phyloP scores from a whole-genome alignment of 1,284 basidiomycete species.

The Pseudozyma hubeiensis region DNA sequence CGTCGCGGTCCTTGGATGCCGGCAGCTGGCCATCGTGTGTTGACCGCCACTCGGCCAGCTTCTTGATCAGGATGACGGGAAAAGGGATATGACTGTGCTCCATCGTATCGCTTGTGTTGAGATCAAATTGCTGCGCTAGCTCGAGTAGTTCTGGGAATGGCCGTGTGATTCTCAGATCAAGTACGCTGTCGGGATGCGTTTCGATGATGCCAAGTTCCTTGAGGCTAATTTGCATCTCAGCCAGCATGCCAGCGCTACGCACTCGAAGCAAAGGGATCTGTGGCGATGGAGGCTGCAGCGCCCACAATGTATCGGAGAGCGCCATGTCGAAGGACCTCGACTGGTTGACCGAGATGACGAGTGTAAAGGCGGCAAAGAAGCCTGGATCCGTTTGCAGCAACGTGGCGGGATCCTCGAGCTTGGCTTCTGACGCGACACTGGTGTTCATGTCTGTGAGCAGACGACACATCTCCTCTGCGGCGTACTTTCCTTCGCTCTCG shows the following conservation, averaged over 20 bases:
- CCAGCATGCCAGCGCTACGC: conserved; percentile 59
- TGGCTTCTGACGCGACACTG: conserved; percentile 79
- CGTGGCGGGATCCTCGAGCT: conserved; percentile 70
- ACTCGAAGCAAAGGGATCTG: conserved; percentile 59
- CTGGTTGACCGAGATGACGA: conserved; percentile 80
- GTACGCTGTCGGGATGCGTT: conserved; percentile 82
- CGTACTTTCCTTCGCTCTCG: conserved; percentile 80
- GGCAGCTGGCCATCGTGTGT: conserved; percentile 71
- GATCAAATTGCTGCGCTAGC: conserved; percentile 46
- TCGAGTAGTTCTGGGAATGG: conserved; percentile 78
- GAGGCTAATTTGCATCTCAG: conserved; percentile 55
- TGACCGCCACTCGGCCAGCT: conserved; percentile 81
- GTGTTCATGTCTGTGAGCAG: conserved; percentile 89
- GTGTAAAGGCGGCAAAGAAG: conserved; percentile 75
- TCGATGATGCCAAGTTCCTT: conserved; percentile 76
- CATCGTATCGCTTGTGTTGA: conserved; percentile 54
- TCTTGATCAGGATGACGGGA: conserved; percentile 73
- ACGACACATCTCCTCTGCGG: conserved; percentile 82
- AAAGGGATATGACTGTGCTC: conserved; percentile 63
- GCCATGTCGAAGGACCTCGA: conserved; percentile 46
- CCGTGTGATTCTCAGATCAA: conserved; percentile 80
- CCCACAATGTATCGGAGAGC: conserved; percentile 57
- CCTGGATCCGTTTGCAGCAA: conserved; percentile 74
- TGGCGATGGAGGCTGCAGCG: conserved; percentile 36
- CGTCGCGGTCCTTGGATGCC: conserved; percentile 76